Conservation (phyloP, 495 filamentous ascomycete genomes). For the Aspergillus nanangensis region DNA sequence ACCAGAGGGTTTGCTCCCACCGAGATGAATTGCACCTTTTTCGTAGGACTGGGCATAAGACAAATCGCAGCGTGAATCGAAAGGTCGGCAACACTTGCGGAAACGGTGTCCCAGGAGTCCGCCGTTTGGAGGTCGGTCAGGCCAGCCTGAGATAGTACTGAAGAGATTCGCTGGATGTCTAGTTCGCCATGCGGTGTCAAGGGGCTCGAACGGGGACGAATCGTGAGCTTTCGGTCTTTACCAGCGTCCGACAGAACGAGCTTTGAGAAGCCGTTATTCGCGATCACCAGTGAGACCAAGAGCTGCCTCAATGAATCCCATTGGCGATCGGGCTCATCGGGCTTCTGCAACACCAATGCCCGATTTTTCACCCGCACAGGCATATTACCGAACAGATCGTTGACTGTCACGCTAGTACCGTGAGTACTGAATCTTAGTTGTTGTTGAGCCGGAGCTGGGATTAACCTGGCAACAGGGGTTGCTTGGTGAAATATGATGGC, state of each 20-base stretch:
- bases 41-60: slow-evolving; percentile 62
- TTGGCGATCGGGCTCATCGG: slow-evolving; percentile 57
- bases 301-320: slow-evolving; percentile 63
- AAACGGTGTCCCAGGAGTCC: slow-evolving; percentile 62
- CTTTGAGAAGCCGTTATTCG: slow-evolving; percentile 39
- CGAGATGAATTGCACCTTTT: slow-evolving; percentile 73
- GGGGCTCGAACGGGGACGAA: slow-evolving; percentile 17
- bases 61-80: slow-evolving; percentile 66
- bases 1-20: slow-evolving; percentile 61
- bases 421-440: slow-evolving; percentile 51
- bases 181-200: slow-evolving; percentile 6
- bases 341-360: slow-evolving; percentile 39
- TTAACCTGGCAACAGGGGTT: slow-evolving; percentile 60
- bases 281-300: slow-evolving; percentile 61
- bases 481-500: slow-evolving; percentile 69
- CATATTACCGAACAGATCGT: slow-evolving; percentile 92
- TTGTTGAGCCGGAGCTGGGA: slow-evolving; percentile 60
- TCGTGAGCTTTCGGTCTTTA: slow-evolving; percentile 23
- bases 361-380: slow-evolving; percentile 92
- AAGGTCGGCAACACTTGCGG: slow-evolving; percentile 56
- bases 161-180: slow-evolving; percentile 35
- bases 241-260: slow-evolving; percentile 28
- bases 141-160: slow-evolving; percentile 60
- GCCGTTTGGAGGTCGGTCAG: slow-evolving; percentile 48
- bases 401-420: slow-evolving; percentile 76